A percentile compares a stretch with the other conserved stretches of the same genome.
phyloP scores from a whole-genome alignment of 2,329 filamentous ascomycete genomes.

The Calonectria fujianensis region DNA sequence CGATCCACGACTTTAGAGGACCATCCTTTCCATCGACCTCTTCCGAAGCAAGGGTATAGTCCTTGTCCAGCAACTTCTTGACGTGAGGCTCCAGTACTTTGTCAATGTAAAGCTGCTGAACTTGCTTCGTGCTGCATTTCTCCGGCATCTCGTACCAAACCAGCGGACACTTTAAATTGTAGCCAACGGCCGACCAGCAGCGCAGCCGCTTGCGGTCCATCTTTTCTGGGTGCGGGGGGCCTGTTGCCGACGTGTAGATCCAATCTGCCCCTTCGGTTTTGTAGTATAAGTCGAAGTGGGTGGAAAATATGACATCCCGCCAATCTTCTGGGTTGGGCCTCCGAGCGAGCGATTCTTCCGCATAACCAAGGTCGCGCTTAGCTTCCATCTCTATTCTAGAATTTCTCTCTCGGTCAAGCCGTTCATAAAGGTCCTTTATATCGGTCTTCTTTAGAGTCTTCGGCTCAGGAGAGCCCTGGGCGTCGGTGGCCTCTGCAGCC shows the following conservation, averaged over 20 bases:
- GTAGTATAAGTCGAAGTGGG: conserved; percentile 10
- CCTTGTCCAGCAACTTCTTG: background rate
- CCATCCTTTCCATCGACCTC: background rate
- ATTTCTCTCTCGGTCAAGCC: background rate
- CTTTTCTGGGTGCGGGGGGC: background rate
- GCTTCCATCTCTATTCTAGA: background rate
- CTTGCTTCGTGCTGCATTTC: background rate
- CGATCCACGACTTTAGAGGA: background rate
- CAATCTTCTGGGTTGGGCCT: conserved; percentile 6
- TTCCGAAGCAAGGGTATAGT: background rate
- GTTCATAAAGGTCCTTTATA: background rate
- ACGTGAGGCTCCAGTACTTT: background rate
- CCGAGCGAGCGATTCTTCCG: background rate
- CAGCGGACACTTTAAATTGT: background rate
- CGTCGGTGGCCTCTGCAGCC: background rate
- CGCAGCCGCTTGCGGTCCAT: background rate
- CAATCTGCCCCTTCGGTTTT: background rate
- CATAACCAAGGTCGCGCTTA: background rate
- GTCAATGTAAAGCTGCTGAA: background rate
- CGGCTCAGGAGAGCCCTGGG: background rate
- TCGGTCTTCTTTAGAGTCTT: background rate
- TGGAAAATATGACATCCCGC: conserved; percentile 3
- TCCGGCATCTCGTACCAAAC: conserved; percentile 2
- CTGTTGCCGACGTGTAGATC: background rate
- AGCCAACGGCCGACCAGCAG: conserved; percentile 1